Evolutionary conservation across 345 rosid species (phyloP), one percentile per base, ranked within the genome.

Genomic region (Kernera saxatilis): DNA sequence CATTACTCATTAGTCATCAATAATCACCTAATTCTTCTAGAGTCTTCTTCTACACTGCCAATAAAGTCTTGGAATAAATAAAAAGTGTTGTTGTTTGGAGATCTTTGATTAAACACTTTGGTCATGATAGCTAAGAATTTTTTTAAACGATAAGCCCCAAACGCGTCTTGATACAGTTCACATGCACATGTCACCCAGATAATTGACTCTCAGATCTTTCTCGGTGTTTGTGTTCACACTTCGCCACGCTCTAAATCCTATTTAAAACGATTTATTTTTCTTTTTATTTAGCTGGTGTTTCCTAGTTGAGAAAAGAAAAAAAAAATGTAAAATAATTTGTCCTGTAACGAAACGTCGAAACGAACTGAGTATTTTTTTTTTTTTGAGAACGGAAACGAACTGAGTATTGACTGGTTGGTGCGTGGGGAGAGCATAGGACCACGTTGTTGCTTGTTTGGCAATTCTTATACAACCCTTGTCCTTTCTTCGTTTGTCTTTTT

Each of bases 121-220:
- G 64, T 62, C 63, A 36, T 43, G 25, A 30, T 58, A 60, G 39
- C 75, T 10, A 36, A 8, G 57, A 59, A 15, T 26, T 41, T 48
- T 26, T 41, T 48, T 19, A 61, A 63, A 72, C 64, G 23, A 43
- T 26, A 35, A 63, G 1, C n/a, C 23, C 46, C 35, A 72, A 64
- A 73, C 77, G 77, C 77, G 71, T 73, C 71, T 73, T 26, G 35
- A 64, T 46, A 49, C 66, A 64, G 50, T 55, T 73, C 71, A 65
- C 30, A 54, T 36, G 51, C 77, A 73, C 43, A 73, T 64, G 77
- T 73, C 77, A 73, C 65, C 41, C 56, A 53, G 56, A 63, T 48
- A 72, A 52, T 72, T 72, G 70, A 72, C 70, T 43, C 64, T 53
- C 71, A 56, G 58, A 73, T 73, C 59, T 73, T 56, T 44, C 65